phyloP scores from a whole-genome alignment of 2,329 filamentous ascomycete genomes.

The Xylariaceae sp. region DNA sequence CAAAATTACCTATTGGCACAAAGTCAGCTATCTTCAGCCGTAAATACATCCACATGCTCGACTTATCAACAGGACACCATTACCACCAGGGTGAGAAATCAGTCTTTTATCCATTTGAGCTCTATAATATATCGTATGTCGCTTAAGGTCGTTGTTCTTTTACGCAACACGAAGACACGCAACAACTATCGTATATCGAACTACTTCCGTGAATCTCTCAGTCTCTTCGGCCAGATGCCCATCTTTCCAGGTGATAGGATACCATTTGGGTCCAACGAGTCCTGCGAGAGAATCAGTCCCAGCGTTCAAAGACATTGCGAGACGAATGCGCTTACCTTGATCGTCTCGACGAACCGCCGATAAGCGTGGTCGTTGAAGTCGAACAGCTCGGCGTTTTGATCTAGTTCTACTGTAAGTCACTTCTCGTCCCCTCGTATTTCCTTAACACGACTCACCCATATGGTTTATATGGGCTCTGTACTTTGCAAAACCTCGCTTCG shows the following conservation, averaged over 20 bases:
- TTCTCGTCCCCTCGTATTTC: background rate
- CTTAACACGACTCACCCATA: constrained; percentile 29
- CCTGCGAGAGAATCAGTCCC: constrained; percentile 15
- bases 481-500: constrained; percentile 32
- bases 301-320: background rate
- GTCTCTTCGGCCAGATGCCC: constrained; percentile 32
- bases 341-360: constrained; percentile 33
- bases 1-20: no score
- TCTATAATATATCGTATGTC: no score
- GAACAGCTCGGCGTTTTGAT: constrained; percentile 32
- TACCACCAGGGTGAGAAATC: no score
- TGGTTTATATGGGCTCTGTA: constrained; percentile 35
- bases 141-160: no score
- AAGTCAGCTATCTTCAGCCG: no score
- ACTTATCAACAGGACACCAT: no score
- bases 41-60: no score
- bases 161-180: no score
- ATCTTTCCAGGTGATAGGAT: constrained; percentile 35
- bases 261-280: constrained; percentile 33
- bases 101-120: no score
- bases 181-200: no score
- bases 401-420: no score
- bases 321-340: constrained; percentile 28
- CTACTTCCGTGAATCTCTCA: constrained; percentile 3
- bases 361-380: constrained; percentile 35